Evolutionary conservation across 1,139 yeast species (phyloP).

Genomic region (Kodamaea sp.): DNA sequence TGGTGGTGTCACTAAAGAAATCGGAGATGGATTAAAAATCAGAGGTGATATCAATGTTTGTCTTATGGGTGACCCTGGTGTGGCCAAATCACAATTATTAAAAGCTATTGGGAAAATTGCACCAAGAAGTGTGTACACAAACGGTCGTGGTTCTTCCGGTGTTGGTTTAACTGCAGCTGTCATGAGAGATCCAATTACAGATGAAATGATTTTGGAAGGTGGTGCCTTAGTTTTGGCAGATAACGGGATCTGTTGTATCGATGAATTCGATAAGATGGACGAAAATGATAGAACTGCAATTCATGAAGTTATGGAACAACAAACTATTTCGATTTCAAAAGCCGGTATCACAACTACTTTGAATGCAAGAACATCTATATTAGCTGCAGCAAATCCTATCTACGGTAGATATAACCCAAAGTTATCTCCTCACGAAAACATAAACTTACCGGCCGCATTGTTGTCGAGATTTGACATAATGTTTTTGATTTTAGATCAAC

Average conservation of each 20-base stretch:
- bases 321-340: conserved; percentile 93
- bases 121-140: conserved; percentile 95
- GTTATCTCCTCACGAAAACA: conserved; percentile 89
- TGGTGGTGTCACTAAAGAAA: conserved; percentile 93
- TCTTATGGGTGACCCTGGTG: conserved; percentile 99
- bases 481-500: conserved; percentile 82
- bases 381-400: conserved; percentile 97
- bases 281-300: conserved; percentile 96
- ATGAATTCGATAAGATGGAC: conserved; percentile 99
- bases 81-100: conserved; percentile 94
- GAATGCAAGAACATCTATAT: conserved; percentile 91
- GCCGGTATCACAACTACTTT: conserved; percentile 97
- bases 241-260: conserved; percentile 97
- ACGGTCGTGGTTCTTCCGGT: conserved; percentile 98
- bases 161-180: conserved; percentile 99
- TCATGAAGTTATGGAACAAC: conserved; percentile 99
- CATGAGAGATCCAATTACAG: conserved; percentile 97
- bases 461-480: conserved; percentile 92
- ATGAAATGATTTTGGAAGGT: conserved; percentile 97
- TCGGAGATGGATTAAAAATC: conserved; percentile 95
- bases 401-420: conserved; percentile 93
- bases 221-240: conserved; percentile 98
- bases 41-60: conserved; percentile 97
- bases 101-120: conserved; percentile 91
- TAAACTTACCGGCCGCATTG: conserved; percentile 94